Evolutionary conservation across 805 yeast species (phyloP), one percentile per base, ranked within the genome.

Genomic region (Nakazawaea populi): DNA sequence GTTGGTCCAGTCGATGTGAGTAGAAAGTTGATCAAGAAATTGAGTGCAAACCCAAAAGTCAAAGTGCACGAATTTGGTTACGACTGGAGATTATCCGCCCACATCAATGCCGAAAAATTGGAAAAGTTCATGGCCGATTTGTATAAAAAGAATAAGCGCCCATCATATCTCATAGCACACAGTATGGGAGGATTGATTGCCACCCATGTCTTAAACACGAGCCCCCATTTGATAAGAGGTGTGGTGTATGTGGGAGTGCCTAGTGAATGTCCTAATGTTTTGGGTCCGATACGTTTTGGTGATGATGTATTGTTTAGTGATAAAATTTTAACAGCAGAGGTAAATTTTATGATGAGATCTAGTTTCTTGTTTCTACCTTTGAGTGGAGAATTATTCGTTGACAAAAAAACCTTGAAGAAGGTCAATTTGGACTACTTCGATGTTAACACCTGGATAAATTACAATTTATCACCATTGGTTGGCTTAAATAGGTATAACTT

Each of bases 181-280:
- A 89, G 96, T 0, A 90, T 91, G 97, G 97, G 97, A 48, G 97
- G 97, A 0, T 62, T 91, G 35, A 76, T 91, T 6, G 82, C 96
- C 0, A 96, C 89, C 61, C 83, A 85, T 51, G 89, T 86, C 0
- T 70, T 91, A 74, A 86, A 85, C 49, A 69, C 70, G 47, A 76
- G 80, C 52, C 90, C 96, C 0, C 68, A 76, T 11, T 64, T 89
- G 42, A 77, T 91, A 59, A 73, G 91, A 54, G 92, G 94, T 1
- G 57, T 91, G 1, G 66, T 91, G 2, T 91, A 89, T 60, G 92
- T 80, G 11, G 97, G 97, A 1, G 76, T 82, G 0, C 97, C 97
- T 2, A 73, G 83, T 27, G 88, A 87, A 60, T 89, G 96, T 65
- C 80, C 90, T 9, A 89, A 89, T 61, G 87, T 89, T 44, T 65